These are phyloP conservation scores for Hippophae gyantsensis DNA, from an alignment of 306 rosid genomes.

Conservation along the genomic window DNA sequence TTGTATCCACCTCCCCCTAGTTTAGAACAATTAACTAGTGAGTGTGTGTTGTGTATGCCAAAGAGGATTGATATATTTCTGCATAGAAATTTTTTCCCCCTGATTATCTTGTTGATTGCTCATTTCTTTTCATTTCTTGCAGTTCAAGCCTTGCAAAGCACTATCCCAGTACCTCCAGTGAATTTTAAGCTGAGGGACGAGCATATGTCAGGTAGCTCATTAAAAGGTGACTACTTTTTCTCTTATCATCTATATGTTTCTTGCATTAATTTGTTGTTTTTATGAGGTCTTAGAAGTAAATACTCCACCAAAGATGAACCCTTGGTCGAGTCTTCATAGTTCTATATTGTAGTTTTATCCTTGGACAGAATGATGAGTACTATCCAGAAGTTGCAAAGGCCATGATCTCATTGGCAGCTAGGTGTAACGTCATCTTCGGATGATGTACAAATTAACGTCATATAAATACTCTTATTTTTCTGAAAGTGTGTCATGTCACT, in stretches of 20 bases:
- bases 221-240: constrained; percentile 54
- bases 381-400: no score
- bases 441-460: neutral
- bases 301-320: neutral
- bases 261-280: constrained; percentile 1
- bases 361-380: neutral
- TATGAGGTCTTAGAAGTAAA: constrained; percentile 5
- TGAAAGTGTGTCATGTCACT: neutral
- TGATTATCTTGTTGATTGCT: constrained; percentile 12
- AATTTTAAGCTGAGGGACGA: constrained; percentile 86
- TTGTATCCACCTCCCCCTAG: no score
- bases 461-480: neutral
- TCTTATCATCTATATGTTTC: neutral
- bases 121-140: constrained; percentile 25
- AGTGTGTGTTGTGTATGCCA: no score
- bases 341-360: neutral
- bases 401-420: no score
- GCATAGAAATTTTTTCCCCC: no score
- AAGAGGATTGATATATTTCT: no score
- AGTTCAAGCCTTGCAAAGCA: constrained; percentile 77
- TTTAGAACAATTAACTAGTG: no score
- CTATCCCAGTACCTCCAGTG: constrained; percentile 91
- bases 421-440: constrained; percentile 10
- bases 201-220: constrained; percentile 86
- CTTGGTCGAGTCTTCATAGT: neutral